Base-by-base conservation (phyloP, 108 stramenopile species). In the Bacterosira constricta region DNA sequence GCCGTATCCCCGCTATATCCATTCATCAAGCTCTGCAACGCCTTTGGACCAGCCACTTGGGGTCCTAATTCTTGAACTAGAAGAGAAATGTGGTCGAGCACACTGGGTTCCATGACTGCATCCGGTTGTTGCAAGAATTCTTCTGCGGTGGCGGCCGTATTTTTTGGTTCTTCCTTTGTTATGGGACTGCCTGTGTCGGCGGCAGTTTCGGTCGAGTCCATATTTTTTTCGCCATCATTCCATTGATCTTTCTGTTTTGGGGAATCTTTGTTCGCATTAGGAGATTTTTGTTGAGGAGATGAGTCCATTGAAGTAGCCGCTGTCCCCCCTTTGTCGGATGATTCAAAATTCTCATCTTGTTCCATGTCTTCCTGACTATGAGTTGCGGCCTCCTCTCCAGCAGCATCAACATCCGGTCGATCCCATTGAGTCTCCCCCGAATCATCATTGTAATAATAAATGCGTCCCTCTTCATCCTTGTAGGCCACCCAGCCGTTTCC, bases 351-450 rank as follows among this genome's bases (percentile, higher is more conserved):
- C 18, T 54, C 32, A 25, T 54, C 55, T 26, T 6, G 11, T 25
- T 39, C 61, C 35, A 20, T 30, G 1, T 23, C 71, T 13, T 36
- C 55, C 7, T 26, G 18, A 0, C 1, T 20, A 10, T 10, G 35
- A 8, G n/a, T 53, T 1, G 35, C 51, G 4, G 3, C 65, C 18
- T 39, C 39, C 8, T 17, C 72, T n/a, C n/a, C n/a, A n/a, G n/a
- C n/a, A 29, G 26, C 42, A 39, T 8, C 23, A 52, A 61, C 42
- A 35, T 63, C 61, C 42, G 94, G 94, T 21, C 57, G 63, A 17
- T 90, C 91, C 94, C 94, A 95, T 66, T 75, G 72, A 13, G 86
- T 92, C 68, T 86, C 86, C 38, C 82, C 79, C 0, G 86, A 86
- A 12, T 51, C 67, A 0, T 50, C 63, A 63, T 92, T 91, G 85